phyloP scores from a whole-genome alignment of 305 asterid genomes.

The Fraxinus floribunda region DNA sequence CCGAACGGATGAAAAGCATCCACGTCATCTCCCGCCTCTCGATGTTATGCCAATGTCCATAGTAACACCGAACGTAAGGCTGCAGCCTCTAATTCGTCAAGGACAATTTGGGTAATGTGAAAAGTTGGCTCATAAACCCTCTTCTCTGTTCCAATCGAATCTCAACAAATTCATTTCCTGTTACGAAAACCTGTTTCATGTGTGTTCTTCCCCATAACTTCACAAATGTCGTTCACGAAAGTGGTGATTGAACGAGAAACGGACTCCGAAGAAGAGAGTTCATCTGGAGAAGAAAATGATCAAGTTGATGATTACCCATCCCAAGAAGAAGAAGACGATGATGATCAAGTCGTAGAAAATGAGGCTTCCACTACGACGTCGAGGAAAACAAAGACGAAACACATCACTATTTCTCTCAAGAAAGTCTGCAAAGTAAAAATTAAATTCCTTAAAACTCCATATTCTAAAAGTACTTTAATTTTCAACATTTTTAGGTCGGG shows the following conservation, averaged over 20 bases:
- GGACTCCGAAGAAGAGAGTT: conserved; percentile 43
- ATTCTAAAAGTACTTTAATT: neutral
- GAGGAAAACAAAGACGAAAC: conserved; percentile 31
- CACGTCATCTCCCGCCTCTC: conserved; percentile 41
- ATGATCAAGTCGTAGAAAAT: conserved; percentile 19
- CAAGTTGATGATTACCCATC: neutral
- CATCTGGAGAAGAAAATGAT: conserved; percentile 28
- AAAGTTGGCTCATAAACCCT: conserved; percentile 26
- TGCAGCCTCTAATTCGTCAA: neutral
- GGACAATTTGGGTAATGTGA: conserved; percentile 15
- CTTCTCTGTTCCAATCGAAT: neutral
- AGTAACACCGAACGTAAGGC: conserved; percentile 3
- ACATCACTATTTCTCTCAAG: conserved; percentile 49
- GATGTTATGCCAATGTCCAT: conserved; percentile 11
- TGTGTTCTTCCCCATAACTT: conserved; percentile 40
- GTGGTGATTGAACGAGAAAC: conserved; percentile 47
- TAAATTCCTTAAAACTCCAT: neutral
- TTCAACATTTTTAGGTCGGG: neutral
- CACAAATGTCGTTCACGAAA: conserved; percentile 47
- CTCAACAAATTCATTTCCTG: neutral
- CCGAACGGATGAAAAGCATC: conserved; percentile 24
- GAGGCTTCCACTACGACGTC: conserved; percentile 33
- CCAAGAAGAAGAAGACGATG: conserved; percentile 19
- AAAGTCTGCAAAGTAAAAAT: conserved; percentile 58
- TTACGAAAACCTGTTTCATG: neutral